A percentile compares a stretch with the other conserved stretches of the same genome.
Evolutionary conservation across 805 yeast species (phyloP).

Genomic region (Saccharomycopsis schoenii): DNA sequence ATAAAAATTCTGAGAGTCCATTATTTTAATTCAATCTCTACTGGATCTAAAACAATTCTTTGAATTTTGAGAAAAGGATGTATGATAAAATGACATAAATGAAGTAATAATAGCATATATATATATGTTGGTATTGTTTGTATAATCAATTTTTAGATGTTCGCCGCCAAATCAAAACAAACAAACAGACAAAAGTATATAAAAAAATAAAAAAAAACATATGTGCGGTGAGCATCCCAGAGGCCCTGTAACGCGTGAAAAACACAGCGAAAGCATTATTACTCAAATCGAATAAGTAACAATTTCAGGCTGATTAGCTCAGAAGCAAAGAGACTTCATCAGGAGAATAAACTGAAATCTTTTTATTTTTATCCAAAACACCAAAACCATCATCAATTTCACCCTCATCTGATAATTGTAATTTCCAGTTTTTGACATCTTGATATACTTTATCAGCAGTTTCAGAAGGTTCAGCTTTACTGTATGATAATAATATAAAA

Average conservation of each 20-base stretch:
- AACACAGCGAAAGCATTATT: no score
- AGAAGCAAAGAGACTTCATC: slow-evolving; percentile 72
- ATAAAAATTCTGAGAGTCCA: not conserved
- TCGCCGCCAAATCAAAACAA: slow-evolving; percentile 1
- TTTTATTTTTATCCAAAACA: slow-evolving; percentile 59
- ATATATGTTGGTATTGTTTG: no score
- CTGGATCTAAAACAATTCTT: not conserved
- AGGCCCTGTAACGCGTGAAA: not conserved
- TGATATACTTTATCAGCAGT: slow-evolving; percentile 15
- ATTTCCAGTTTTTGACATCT: slow-evolving; percentile 63
- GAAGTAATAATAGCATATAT: no score
- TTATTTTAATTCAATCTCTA: not conserved
- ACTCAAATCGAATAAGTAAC: not conserved
- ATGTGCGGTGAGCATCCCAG: not conserved
- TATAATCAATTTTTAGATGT: not conserved
- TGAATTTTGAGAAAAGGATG: not conserved
- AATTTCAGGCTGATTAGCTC: slow-evolving; percentile 26
- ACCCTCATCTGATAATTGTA: slow-evolving; percentile 83
- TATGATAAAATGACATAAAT: no score
- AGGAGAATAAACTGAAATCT: slow-evolving; percentile 61
- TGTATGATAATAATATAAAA: slow-evolving; percentile 30
- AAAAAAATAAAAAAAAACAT: not conserved
- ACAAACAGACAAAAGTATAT: not conserved
- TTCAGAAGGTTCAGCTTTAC: slow-evolving; percentile 9
- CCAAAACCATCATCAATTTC: slow-evolving; percentile 91